phyloP scores from a whole-genome alignment of 2,329 filamentous ascomycete species.

The Thielaviopsis punctulata region DNA sequence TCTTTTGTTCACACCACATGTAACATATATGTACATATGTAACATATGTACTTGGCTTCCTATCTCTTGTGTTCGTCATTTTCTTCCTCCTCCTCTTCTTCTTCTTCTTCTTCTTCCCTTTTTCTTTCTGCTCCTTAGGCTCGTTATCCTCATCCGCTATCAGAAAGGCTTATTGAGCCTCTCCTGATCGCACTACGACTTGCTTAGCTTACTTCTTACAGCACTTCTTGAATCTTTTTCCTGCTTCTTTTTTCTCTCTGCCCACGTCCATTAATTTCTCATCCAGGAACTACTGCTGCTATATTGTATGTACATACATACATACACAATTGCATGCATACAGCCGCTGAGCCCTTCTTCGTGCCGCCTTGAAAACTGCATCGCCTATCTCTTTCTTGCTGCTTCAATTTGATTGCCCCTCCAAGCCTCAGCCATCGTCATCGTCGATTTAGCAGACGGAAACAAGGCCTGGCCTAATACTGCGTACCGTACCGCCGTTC shows the following conservation, averaged over 20 bases:
- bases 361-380: background rate
- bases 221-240: background rate
- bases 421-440: background rate
- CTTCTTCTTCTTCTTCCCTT: background rate
- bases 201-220: background rate
- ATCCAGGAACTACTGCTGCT: too few relatives aligned
- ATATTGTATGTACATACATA: too few relatives aligned
- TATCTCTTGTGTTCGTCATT: background rate
- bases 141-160: constrained; percentile 1
- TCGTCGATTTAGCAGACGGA: background rate
- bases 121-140: background rate
- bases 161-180: constrained; percentile 2
- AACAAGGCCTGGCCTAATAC: background rate
- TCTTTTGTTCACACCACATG: too few relatives aligned
- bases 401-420: background rate
- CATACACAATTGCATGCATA: background rate
- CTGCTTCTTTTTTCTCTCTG: background rate
- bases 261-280: background rate
- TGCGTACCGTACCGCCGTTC: background rate
- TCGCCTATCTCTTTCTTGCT: background rate
- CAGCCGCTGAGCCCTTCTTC: background rate
- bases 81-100: background rate
- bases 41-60: background rate
- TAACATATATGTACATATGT: background rate
- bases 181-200: background rate